phyloP scores from a whole-genome alignment of 2,329 filamentous ascomycete genomes.

The Sphaceloma murrayae region DNA sequence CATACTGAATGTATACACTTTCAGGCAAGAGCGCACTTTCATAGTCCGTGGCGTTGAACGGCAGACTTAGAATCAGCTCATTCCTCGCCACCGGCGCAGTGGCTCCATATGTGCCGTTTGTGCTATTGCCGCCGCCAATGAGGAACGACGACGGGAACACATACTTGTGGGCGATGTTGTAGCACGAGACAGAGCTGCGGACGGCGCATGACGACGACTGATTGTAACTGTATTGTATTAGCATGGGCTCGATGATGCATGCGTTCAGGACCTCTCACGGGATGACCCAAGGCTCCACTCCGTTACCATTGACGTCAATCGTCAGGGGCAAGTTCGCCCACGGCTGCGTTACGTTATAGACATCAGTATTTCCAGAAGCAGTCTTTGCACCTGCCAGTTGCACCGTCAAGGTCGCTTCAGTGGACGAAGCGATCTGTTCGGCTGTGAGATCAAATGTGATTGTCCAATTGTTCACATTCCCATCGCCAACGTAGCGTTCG shows the following conservation, averaged over 20 bases:
- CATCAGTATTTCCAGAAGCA: slow-evolving; percentile 52
- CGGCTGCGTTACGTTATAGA: slow-evolving; percentile 45
- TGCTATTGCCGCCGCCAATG: slow-evolving; percentile 31
- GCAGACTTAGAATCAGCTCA: slow-evolving; percentile 48
- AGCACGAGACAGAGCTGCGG: slow-evolving; percentile 51
- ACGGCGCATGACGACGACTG: slow-evolving; percentile 53
- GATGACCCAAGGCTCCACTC: slow-evolving; percentile 46
- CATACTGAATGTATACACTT: slow-evolving; percentile 55
- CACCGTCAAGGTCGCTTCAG: slow-evolving; percentile 50
- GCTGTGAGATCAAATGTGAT: slow-evolving; percentile 43
- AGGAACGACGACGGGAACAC: slow-evolving; percentile 44
- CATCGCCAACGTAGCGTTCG: slow-evolving; percentile 36
- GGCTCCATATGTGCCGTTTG: not conserved
- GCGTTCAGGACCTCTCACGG: no score
- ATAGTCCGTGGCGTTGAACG: slow-evolving; percentile 49
- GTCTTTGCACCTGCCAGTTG: slow-evolving; percentile 56
- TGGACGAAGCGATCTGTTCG: slow-evolving; percentile 33
- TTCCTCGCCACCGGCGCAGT: slow-evolving; percentile 32
- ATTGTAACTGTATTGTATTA: slow-evolving; percentile 35
- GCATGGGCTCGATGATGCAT: no score
- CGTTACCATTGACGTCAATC: slow-evolving; percentile 39
- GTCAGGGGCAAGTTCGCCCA: slow-evolving; percentile 46
- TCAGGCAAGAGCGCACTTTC: slow-evolving; percentile 48
- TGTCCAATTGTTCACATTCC: slow-evolving; percentile 49
- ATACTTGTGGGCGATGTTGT: slow-evolving; percentile 53